Conservation (phyloP, 23 red algal genomes). For the Pyropia haitanensis region DNA sequence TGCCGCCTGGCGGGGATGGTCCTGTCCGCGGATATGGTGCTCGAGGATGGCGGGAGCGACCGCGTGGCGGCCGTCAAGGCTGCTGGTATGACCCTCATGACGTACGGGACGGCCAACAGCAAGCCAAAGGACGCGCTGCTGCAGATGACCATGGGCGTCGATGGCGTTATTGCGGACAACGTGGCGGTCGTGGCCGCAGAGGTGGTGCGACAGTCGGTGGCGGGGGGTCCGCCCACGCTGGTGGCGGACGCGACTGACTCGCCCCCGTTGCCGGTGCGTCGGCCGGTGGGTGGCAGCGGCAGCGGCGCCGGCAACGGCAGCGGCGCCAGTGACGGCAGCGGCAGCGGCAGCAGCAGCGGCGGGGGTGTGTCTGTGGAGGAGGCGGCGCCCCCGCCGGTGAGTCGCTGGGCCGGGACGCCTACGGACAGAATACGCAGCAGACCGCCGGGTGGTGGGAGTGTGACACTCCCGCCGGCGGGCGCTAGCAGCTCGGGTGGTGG, state of each 20-base stretch:
- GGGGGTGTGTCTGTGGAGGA: too few relatives aligned
- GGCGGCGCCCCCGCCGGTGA: too few relatives aligned
- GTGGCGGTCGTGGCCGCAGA: slow-evolving; percentile 42
- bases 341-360: too few relatives aligned
- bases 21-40: slow-evolving; percentile 49
- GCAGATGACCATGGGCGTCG: slow-evolving; percentile 56
- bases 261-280: too few relatives aligned
- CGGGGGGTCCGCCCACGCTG: background rate
- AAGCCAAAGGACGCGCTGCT: slow-evolving; percentile 23
- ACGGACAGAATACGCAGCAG: too few relatives aligned
- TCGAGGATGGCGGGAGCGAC: slow-evolving; percentile 18
- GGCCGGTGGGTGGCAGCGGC: too few relatives aligned
- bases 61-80: slow-evolving; percentile 10
- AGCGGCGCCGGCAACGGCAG: too few relatives aligned
- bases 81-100: slow-evolving; percentile 41
- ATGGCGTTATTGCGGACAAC: slow-evolving; percentile 86
- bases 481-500: too few relatives aligned
- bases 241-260: background rate
- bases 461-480: too few relatives aligned
- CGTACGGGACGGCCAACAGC: slow-evolving; percentile 58
- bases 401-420: too few relatives aligned
- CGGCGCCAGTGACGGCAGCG: too few relatives aligned
- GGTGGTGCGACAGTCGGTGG: slow-evolving; percentile 1
- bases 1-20: slow-evolving; percentile 61
- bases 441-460: too few relatives aligned